phyloP scores from a whole-genome alignment of 257 asterid species.

The Nicotiana paniculata region DNA sequence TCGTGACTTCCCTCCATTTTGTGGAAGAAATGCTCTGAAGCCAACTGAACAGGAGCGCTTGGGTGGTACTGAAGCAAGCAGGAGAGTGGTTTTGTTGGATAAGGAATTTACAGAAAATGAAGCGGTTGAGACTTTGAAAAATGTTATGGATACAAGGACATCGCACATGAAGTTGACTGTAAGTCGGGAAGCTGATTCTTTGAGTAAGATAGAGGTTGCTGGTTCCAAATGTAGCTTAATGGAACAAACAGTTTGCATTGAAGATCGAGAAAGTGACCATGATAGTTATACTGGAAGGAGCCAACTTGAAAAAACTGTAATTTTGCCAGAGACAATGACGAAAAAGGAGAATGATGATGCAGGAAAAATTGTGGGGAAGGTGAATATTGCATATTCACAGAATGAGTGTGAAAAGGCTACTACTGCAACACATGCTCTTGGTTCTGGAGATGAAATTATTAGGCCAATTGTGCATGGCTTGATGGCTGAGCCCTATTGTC shows the following conservation, averaged over 20 bases:
- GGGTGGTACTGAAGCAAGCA: conserved; percentile 3
- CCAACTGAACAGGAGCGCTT: conserved; percentile 23
- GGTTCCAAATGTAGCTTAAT: background rate
- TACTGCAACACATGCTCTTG: conserved; percentile 10
- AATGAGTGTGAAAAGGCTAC: conserved; percentile 23
- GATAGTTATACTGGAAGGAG: background rate
- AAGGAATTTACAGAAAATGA: conserved; percentile 11
- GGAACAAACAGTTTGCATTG: background rate
- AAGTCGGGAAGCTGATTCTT: background rate
- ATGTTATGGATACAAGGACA: conserved; percentile 18
- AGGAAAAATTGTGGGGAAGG: background rate
- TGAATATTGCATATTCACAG: conserved; percentile 11
- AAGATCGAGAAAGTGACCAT: conserved; percentile 12
- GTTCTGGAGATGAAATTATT: background rate
- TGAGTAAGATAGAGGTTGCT: background rate
- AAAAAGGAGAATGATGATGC: background rate
- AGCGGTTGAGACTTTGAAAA: conserved; percentile 13
- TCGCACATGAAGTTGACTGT: background rate
- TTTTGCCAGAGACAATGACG: conserved; percentile 1
- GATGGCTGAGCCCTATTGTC: conserved; percentile 41
- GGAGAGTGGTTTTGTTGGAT: background rate
- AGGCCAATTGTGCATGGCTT: conserved; percentile 40
- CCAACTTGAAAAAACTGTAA: background rate
- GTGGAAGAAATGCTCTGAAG: conserved; percentile 39
- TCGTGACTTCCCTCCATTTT: conserved; percentile 72